Percentiles rank a stretch among this genome's conserved stretches.
phyloP scores from a whole-genome alignment of 352 stramenopile species.

The Globisporangium perplexum region DNA sequence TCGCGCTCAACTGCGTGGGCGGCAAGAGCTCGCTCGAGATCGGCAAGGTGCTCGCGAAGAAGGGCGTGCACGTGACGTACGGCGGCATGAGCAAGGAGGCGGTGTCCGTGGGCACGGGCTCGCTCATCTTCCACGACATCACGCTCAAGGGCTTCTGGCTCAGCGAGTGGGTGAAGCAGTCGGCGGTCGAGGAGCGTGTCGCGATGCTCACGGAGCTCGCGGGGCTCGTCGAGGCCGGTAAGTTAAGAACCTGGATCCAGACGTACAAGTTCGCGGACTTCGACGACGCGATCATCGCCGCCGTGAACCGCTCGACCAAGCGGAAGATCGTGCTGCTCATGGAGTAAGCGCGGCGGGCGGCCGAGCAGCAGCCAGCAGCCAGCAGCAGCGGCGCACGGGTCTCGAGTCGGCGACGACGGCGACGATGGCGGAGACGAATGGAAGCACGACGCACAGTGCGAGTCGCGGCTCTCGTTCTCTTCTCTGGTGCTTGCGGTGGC shows the following conservation, averaged over 20 bases:
- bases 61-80: constrained; percentile 78
- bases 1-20: constrained; percentile 79
- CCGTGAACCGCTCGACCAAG: constrained; percentile 77
- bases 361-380: no score
- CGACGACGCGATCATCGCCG: constrained; percentile 62
- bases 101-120: constrained; percentile 55
- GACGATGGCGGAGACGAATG: constrained; percentile 2
- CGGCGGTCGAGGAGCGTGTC: constrained; percentile 49
- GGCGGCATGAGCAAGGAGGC: constrained; percentile 75
- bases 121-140: constrained; percentile 87
- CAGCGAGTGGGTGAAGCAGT: constrained; percentile 75
- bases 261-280: constrained; percentile 86
- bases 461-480: no score
- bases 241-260: constrained; percentile 80
- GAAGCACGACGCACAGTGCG: no score
- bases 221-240: constrained; percentile 56
- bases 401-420: background rate
- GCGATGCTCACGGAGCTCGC: constrained; percentile 70
- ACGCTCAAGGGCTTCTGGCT: constrained; percentile 86
- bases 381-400: no score
- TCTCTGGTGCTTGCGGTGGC: no score
- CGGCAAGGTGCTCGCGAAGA: constrained; percentile 63
- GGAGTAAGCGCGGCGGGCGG: constrained; percentile 53
- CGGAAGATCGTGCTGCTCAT: constrained; percentile 81
- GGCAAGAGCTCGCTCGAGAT: constrained; percentile 65